phyloP scores from a whole-genome alignment of 306 rosid genomes.

The Begonia peltatifolia region DNA sequence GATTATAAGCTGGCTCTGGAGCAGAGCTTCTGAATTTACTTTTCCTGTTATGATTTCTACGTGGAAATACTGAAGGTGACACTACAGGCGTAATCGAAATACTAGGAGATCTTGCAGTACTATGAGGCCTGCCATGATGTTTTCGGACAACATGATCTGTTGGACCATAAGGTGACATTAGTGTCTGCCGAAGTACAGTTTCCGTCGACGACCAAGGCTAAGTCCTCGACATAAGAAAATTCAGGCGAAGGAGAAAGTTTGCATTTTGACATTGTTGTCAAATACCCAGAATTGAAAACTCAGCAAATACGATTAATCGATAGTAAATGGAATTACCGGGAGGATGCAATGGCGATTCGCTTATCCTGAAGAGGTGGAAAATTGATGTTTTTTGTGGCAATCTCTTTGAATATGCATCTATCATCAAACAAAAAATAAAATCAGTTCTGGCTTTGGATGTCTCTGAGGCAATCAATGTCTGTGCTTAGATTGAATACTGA shows the following conservation, averaged over 20 bases:
- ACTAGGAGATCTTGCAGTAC: constrained; percentile 23
- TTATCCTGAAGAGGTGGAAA: neutral
- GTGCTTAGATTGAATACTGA: neutral
- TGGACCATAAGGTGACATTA: constrained; percentile 3
- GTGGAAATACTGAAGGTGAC: constrained; percentile 30
- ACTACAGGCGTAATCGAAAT: constrained; percentile 41
- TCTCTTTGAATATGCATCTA: constrained; percentile 2
- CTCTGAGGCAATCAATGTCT: neutral
- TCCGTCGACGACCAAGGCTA: no score
- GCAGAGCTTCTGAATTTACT: constrained; percentile 24
- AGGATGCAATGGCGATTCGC: neutral
- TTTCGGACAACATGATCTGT: constrained; percentile 19
- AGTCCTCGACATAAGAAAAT: no score
- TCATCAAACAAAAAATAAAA: neutral
- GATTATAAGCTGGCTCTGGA: constrained; percentile 24
- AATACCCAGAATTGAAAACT: no score
- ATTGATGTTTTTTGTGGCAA: constrained; percentile 4
- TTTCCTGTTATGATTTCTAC: constrained; percentile 24
- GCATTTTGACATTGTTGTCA: no score
- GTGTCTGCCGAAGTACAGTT: no score
- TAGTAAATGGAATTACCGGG: constrained; percentile 13
- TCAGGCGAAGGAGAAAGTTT: no score
- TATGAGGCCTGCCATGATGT: constrained; percentile 13
- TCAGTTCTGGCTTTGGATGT: no score
- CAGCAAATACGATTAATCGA: constrained; percentile 12